Base-by-base conservation (phyloP, 228 moss, liverwort and hornwort genomes). In the Sphagnum fallax region DNA sequence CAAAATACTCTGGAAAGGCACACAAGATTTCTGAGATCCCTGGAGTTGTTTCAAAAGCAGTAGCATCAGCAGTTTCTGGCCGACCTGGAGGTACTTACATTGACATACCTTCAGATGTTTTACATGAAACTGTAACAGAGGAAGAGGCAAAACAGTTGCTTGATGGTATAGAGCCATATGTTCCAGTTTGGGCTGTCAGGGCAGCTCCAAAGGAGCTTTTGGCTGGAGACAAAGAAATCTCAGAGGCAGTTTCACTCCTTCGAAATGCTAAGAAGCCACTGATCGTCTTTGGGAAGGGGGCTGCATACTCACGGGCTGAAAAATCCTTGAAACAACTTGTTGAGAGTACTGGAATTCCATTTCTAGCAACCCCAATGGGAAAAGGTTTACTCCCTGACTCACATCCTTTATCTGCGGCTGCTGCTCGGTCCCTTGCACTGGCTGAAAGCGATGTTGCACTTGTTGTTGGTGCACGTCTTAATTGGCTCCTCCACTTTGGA, bases 401-500 rank as follows among this genome's bases (percentile, higher is more conserved):
- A 4, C 98, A 98, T 51, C 87, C 89, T 6, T 78, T 93, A 47
- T 94, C 94, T 15, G 80, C 94, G 50, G 77, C 83, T 63, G 98
- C 98, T 14, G 94, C 98, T 0, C 89, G 98, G 60, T 94, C 98
- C 51, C 73, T 89, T 16, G 98, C 94, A 12, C 53, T 98, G 8
- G 84, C 89, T 8, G 92, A 92, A 13, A 83, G 83, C 48, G 98
- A 98, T 71, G 84, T 94, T 48, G 92, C 83, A 14, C 77, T 98
- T 69, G 58, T 98, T 12, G 83, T 98, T 2, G 98, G 94, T 49
- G 98, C 98, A 48, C 81, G 98, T 51, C 71, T 98, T 8, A 98
- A 98, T 73, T 98, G 98, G 98, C 70, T 98, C 70, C 98, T 98
- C 7, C 98, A 98, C 81, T 98, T 98, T 47, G 98, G 98, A 15